phyloP scores from a whole-genome alignment of 2,329 filamentous ascomycete species.

The Neofusicoccum cordaticola region DNA sequence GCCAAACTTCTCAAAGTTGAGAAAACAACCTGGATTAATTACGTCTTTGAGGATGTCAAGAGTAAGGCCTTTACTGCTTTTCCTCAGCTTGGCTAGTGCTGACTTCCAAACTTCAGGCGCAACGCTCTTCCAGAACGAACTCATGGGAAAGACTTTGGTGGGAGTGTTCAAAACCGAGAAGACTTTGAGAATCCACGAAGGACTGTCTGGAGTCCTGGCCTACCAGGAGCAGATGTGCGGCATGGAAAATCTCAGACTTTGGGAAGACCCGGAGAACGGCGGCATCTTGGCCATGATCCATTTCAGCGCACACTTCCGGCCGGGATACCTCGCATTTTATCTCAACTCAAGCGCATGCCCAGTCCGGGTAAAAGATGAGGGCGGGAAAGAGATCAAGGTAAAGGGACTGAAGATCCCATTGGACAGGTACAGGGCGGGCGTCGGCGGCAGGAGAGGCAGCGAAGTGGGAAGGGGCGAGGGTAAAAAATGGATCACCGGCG shows the following conservation, averaged over 20 bases:
- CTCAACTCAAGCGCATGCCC: slow-evolving; percentile 39
- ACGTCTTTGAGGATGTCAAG: slow-evolving; percentile 37
- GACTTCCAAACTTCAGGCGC: slow-evolving; percentile 25
- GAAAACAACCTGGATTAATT: slow-evolving; percentile 47
- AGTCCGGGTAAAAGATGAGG: slow-evolving; percentile 42
- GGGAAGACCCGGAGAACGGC: slow-evolving; percentile 43
- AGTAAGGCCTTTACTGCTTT: slow-evolving; percentile 20
- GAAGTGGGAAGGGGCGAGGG: slow-evolving; percentile 25
- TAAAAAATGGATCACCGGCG: slow-evolving; percentile 41
- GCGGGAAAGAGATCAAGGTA: slow-evolving; percentile 38
- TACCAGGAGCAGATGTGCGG: slow-evolving; percentile 50
- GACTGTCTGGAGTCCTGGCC: slow-evolving; percentile 39
- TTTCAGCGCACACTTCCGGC: slow-evolving; percentile 42
- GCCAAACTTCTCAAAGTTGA: slow-evolving; percentile 31
- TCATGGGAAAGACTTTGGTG: slow-evolving; percentile 45
- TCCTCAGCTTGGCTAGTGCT: neutral
- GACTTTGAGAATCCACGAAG: slow-evolving; percentile 45
- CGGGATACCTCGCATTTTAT: slow-evolving; percentile 46
- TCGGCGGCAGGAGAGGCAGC: neutral
- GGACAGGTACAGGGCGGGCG: slow-evolving; percentile 19
- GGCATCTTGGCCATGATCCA: slow-evolving; percentile 46
- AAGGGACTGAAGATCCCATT: slow-evolving; percentile 42
- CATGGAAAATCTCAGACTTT: slow-evolving; percentile 47
- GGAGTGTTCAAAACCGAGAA: slow-evolving; percentile 43
- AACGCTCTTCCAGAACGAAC: slow-evolving; percentile 44